These are phyloP conservation scores for Volvox carteri DNA, from an alignment of 163 green algal species.

Conservation along the genomic window DNA sequence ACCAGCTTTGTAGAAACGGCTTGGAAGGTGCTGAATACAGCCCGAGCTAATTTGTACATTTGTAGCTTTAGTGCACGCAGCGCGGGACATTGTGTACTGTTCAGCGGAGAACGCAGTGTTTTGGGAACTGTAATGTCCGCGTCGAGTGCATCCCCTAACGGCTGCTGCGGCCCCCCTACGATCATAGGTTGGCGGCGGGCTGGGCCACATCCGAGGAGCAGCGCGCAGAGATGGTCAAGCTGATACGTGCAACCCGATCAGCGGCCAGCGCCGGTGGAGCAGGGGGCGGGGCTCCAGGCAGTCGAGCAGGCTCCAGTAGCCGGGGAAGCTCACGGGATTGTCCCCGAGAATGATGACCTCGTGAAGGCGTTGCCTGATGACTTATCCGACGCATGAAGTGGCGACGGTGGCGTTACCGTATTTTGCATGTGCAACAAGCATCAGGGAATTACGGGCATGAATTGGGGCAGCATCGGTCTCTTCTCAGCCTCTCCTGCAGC, in stretches of 20 bases:
- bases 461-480: background rate
- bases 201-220: constrained; percentile 21
- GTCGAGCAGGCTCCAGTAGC: constrained; percentile 37
- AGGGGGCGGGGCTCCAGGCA: background rate
- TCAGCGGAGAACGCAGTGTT: too few relatives aligned
- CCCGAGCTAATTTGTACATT: too few relatives aligned
- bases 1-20: too few relatives aligned
- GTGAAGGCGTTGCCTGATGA: background rate
- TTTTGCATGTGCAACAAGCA: background rate
- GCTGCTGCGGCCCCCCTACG: background rate
- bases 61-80: too few relatives aligned
- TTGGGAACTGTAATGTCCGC: background rate
- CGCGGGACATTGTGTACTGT: too few relatives aligned
- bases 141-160: background rate
- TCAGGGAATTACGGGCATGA: background rate
- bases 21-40: too few relatives aligned
- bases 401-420: background rate
- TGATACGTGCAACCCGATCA: background rate
- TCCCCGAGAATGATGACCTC: background rate
- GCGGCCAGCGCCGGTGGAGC: background rate
- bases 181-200: background rate
- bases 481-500: background rate
- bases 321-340: constrained; percentile 30
- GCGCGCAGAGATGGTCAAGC: constrained; percentile 21
- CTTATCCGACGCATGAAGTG: too few relatives aligned